phyloP scores from a whole-genome alignment of 768 basidiomycete genomes.

The Ramaria rubella region DNA sequence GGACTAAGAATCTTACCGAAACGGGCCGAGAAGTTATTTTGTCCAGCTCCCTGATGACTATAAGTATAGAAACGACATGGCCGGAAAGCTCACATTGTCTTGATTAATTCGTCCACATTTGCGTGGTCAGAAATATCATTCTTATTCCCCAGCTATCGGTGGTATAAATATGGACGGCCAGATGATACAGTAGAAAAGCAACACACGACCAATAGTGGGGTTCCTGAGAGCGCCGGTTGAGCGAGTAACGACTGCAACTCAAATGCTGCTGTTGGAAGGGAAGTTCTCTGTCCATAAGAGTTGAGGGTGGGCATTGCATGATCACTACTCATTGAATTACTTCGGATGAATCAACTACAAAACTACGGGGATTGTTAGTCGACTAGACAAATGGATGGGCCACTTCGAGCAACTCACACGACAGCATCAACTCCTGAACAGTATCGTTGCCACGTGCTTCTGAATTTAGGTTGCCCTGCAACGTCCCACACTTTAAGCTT shows the following conservation, averaged over 20 bases:
- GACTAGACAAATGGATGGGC: neutral
- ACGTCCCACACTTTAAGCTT: conserved; percentile 95
- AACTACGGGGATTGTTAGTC: conserved; percentile 39
- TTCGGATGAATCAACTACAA: conserved; percentile 88
- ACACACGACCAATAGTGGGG: conserved; percentile 79
- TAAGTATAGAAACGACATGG: neutral
- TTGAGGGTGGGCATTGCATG: neutral
- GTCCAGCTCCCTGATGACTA: conserved; percentile 54
- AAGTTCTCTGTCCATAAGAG: conserved; percentile 50
- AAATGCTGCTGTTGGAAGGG: conserved; percentile 76
- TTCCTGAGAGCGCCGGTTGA: conserved; percentile 57
- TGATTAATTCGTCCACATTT: conserved; percentile 77
- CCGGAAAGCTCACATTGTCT: conserved; percentile 49
- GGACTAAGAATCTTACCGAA: conserved; percentile 54
- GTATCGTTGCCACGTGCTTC: conserved; percentile 94
- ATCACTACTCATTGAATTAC: conserved; percentile 37
- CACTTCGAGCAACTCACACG: conserved; percentile 47
- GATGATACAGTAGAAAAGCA: neutral
- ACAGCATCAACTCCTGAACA: conserved; percentile 91
- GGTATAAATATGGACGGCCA: neutral
- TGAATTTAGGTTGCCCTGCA: conserved; percentile 88
- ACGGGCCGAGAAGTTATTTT: conserved; percentile 76
- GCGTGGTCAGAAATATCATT: conserved; percentile 78
- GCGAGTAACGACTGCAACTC: conserved; percentile 76
- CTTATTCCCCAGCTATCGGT: conserved; percentile 78